Evolutionary conservation across 805 yeast species (phyloP), one percentile per base, ranked within the genome.

Genomic region (Candida pini): DNA sequence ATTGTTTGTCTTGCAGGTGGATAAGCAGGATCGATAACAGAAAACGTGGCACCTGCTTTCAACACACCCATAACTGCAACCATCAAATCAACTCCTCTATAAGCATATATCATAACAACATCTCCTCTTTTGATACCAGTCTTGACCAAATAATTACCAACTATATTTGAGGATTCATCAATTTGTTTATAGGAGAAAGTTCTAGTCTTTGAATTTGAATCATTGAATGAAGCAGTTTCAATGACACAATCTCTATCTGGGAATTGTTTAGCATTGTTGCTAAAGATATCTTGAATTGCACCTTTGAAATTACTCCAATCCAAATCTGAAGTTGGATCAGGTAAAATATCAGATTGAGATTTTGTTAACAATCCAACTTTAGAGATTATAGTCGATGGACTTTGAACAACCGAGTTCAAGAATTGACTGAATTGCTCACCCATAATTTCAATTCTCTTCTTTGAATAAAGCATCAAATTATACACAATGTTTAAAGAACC

Each of bases 21-120:
- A 60, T 92, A 92, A 5, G 97, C 97, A 6, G 98, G 98, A 57
- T 92, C 99, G 45, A 92, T 94, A 16, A 92, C 99, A 8, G 97
- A 89, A 59, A 92, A 92, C 0, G 98, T 90, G 13, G 96, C 97
- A 49, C 99, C 99, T 1, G 98, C 97, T 64, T 92, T 92, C 57
- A 92, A 73, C 15, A 88, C 96, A 61, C 97, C 99, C 84, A 92
- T 81, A 13, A 92, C 97, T 5, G 97, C 94, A 28, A 94, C 86
- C 76, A 92, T 86, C 43, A 92, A 68, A 56, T 92, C 99, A 6
- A 92, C 98, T 49, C 97, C 96, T 62, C 99, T 78, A 53, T 90
- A 86, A 18, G 98, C 96, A 56, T 92, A 92, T 48, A 94, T 89
- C 95, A 89, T 89, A 13, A 92, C 97, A 13, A 92, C 87, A 58